Conservation (phyloP, 805 yeast species). For the Metschnikowia henanensis region DNA sequence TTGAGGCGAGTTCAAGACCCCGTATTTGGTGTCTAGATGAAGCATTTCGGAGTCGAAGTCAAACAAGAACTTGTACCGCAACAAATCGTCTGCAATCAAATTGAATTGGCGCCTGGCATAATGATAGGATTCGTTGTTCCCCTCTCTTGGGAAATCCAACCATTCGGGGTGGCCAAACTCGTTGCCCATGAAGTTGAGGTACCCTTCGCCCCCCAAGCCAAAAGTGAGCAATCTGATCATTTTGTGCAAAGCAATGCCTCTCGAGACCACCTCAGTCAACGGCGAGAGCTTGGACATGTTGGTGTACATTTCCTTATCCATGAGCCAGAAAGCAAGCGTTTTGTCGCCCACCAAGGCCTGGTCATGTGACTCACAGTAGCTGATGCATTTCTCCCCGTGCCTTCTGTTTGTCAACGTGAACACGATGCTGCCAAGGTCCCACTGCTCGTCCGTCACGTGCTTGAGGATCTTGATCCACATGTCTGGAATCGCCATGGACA, state of each 20-base stretch:
- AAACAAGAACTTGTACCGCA: conserved; percentile 77
- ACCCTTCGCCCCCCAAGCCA: conserved; percentile 95
- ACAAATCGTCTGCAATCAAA: conserved; percentile 71
- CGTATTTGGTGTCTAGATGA: conserved; percentile 62
- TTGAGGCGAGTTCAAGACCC: conserved; percentile 67
- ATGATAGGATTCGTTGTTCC: conserved; percentile 85
- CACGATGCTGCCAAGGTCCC: conserved; percentile 84
- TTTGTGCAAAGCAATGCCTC: conserved; percentile 91
- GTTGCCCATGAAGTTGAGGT: conserved; percentile 94
- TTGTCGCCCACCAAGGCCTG: conserved; percentile 98
- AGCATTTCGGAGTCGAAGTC: conserved; percentile 89
- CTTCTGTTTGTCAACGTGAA: conserved; percentile 87
- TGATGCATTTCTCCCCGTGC: conserved; percentile 83
- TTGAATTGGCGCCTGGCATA: conserved; percentile 96
- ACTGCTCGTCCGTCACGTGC: conserved; percentile 80
- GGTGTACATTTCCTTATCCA: conserved; percentile 98
- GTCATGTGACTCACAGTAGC: conserved; percentile 94
- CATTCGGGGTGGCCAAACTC: conserved; percentile 99
- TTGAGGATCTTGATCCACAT: conserved; percentile 97
- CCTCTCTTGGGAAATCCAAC: conserved; percentile 94
- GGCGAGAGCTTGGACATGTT: conserved; percentile 81
- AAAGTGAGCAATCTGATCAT: conserved; percentile 86
- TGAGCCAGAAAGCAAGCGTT: conserved; percentile 94
- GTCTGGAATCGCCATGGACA: conserved; percentile 97
- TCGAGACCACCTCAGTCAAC: conserved; percentile 74